These are phyloP conservation scores for Paramecium sexaurelia DNA, from an alignment of 73 alveolate species.

Conservation along the genomic window DNA sequence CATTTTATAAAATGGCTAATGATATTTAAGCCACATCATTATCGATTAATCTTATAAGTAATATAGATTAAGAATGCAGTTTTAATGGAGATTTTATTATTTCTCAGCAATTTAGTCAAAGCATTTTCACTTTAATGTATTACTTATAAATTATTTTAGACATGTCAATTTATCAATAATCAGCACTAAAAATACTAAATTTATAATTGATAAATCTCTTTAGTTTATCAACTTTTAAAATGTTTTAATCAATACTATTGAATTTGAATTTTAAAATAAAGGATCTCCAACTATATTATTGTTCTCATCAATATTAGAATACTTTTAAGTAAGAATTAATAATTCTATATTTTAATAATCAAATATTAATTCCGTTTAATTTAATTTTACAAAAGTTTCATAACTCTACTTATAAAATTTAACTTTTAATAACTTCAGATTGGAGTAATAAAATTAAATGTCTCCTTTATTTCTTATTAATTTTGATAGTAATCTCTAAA, in stretches of 20 bases:
- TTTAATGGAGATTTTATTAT: not conserved
- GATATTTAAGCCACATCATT: not conserved
- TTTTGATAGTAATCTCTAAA: not conserved
- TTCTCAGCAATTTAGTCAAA: not conserved
- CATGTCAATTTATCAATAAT: not conserved
- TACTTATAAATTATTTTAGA: not conserved
- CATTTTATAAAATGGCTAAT: not conserved
- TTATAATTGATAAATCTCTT: not conserved
- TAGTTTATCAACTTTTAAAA: not conserved
- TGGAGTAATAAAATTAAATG: not conserved
- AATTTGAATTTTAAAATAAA: not conserved
- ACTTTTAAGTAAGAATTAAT: not conserved
- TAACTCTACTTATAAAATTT: not conserved
- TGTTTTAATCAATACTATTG: not conserved
- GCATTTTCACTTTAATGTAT: not conserved
- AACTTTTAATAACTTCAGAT: not conserved
- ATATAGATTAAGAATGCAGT: not conserved
- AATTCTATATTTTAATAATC: not conserved
- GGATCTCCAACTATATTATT: not conserved
- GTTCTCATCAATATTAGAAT: not conserved
- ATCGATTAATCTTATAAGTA: not conserved
- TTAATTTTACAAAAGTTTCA: not conserved
- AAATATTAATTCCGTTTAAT: not conserved
- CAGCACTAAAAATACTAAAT: not conserved
- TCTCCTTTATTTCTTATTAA: not conserved